phyloP scores from a whole-genome alignment of 306 rosid species.

The Inga oerstediana region DNA sequence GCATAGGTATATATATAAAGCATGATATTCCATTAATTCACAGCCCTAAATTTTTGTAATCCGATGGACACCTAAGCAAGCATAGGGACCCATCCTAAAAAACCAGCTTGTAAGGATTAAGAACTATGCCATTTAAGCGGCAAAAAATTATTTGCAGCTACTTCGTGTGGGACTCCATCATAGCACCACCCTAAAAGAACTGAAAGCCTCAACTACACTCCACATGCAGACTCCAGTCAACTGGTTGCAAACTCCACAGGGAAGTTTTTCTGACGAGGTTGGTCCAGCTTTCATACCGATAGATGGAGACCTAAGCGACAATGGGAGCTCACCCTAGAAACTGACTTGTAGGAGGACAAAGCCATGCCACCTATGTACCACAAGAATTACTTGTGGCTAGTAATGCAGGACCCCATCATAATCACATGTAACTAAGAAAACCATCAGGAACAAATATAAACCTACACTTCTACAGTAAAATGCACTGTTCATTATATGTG shows the following conservation, averaged over 20 bases:
- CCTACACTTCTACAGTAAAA: background rate
- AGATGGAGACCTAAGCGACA: background rate
- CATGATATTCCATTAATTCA: conserved; percentile 25
- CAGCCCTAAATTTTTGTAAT: conserved; percentile 10
- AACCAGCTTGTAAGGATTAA: background rate
- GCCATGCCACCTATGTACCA: background rate
- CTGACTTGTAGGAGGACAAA: background rate
- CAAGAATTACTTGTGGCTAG: background rate
- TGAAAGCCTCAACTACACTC: background rate
- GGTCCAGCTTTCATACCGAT: background rate
- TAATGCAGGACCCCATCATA: background rate
- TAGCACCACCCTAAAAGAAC: background rate
- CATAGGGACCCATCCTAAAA: background rate
- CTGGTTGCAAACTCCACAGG: background rate
- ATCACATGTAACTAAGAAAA: conserved; percentile 26
- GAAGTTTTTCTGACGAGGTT: background rate
- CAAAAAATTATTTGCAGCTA: background rate
- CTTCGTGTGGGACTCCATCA: background rate
- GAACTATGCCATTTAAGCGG: background rate
- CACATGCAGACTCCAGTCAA: background rate
- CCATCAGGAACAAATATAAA: background rate
- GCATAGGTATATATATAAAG: conserved; percentile 11
- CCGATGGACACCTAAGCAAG: background rate
- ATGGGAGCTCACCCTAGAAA: background rate
- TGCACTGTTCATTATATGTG: background rate